Evolutionary conservation across 169 alveolate species (phyloP), one percentile per base, ranked within the genome.

Genomic region (Theileria parva): DNA sequence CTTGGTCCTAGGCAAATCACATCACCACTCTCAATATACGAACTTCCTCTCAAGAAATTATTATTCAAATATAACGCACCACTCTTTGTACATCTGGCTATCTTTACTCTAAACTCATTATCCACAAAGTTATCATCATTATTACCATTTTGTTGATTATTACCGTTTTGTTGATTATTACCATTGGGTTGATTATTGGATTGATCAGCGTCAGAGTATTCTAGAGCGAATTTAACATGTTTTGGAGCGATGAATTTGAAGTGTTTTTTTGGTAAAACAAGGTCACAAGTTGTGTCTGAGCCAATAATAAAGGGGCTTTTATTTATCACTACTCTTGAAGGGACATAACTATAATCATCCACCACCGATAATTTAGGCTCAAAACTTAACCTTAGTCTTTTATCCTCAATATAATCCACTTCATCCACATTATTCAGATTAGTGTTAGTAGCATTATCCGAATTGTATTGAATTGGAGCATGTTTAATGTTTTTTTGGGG

Each of bases 281-380:
- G 70, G 55, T 81, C 88, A 48, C 86, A 81, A 8, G 73, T n/a
- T 21, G 67, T n/a, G 23, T 81, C 86, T 2, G 53, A n/a, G 12
- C 88, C 88, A 37, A 81, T 69, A 8, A 75, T 28, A 30, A 81
- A 81, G 7, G 84, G 85, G 5, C 80, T 71, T 51, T 59, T 81
- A 59, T 67, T 75, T 19, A 81, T 44, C 48, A 75, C 64, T 2
- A 81, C 48, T 0, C 80, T 68, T 19, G 72, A 32, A 21, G 74
- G 74, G 4, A 57, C 66, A 19, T 21, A 25, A 57, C 34, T 57
- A 21, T 19, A 21, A 25, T 57, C 66, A 19, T 57, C 34, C 2
- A 57, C 27, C 25, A 30, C 34, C 28, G 64, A 44, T 11, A 37
- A 25, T 25, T 44, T 19, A 27, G 63, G 34, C 59, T 71, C 63